Conservation (phyloP, 495 filamentous ascomycete species). For the Hypomontagnella monticulosa region DNA sequence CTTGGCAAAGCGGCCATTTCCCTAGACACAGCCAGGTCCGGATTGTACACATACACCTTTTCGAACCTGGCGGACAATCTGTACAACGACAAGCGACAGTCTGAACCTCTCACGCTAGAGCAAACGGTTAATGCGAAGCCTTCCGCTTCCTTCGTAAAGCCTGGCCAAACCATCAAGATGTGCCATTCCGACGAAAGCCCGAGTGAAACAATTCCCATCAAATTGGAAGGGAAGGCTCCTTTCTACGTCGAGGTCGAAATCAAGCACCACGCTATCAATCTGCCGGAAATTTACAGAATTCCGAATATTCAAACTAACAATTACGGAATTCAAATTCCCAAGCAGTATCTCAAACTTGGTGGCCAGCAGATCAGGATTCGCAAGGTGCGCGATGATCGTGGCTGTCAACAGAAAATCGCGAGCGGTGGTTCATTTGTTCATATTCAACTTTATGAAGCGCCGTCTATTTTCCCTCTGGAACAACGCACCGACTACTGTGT, state of each 20-base stretch:
- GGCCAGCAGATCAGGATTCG: conserved; percentile 86
- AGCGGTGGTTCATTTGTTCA: conserved; percentile 76
- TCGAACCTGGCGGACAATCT: conserved; percentile 79
- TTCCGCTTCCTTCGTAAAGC: conserved; percentile 79
- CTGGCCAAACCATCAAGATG: conserved; percentile 94
- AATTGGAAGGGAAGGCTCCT: conserved; percentile 81
- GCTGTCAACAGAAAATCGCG: conserved; percentile 79
- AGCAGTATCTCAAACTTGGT: conserved; percentile 80
- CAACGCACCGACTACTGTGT: conserved; percentile 92
- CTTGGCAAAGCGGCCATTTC: conserved; percentile 76
- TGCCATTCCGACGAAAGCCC: conserved; percentile 84
- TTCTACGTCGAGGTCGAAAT: conserved; percentile 91
- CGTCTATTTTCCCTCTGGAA: conserved; percentile 86
- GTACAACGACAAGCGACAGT: conserved; percentile 74
- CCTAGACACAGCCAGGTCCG: conserved; percentile 84
- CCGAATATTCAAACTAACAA: conserved; percentile 75
- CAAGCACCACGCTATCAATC: conserved; percentile 83
- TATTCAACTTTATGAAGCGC: conserved; percentile 89
- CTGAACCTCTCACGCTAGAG: conserved; percentile 72
- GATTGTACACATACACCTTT: conserved; percentile 87
- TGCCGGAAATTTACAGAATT: conserved; percentile 81
- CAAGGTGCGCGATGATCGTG: conserved; percentile 84
- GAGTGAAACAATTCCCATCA: conserved; percentile 87
- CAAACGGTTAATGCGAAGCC: conserved; percentile 87
- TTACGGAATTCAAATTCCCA: conserved; percentile 84